phyloP scores from a whole-genome alignment of 2,329 filamentous ascomycete genomes.

The Ceratocystis diversiconidia region DNA sequence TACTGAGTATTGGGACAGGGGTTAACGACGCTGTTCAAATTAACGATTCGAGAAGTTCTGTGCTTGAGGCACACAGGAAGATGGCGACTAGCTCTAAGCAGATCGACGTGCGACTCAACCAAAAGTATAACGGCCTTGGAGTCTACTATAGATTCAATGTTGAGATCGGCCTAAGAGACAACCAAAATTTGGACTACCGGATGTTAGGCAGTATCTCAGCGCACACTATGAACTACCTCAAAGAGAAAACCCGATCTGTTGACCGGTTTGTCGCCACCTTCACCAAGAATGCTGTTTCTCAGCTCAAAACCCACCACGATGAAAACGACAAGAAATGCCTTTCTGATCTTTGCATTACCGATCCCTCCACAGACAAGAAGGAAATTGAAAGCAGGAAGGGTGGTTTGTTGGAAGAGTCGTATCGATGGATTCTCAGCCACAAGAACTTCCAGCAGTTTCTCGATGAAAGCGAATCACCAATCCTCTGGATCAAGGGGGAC shows the following conservation, averaged over 20 bases:
- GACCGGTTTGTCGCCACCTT: background rate
- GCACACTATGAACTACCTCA: no score
- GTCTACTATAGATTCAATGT: constrained; percentile 24
- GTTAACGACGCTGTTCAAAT: constrained; percentile 20
- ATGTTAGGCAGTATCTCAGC: constrained; percentile 20
- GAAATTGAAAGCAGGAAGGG: no score
- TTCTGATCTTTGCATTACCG: rapidly evolving
- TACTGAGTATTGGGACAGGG: constrained; percentile 24
- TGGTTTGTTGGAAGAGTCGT: no score
- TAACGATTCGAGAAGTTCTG: constrained; percentile 8
- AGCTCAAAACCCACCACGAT: no score
- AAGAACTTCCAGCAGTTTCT: no score
- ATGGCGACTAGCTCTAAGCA: background rate
- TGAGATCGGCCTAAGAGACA: constrained; percentile 21
- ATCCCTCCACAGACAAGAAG: no score
- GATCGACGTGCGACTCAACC: no score
- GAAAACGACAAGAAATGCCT: no score
- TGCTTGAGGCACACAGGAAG: background rate
- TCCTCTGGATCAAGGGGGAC: no score
- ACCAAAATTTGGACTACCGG: constrained; percentile 22
- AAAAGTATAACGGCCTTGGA: constrained; percentile 17
- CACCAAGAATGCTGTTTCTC: background rate
- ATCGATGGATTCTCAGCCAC: no score
- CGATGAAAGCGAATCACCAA: no score
- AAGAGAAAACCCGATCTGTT: background rate